phyloP scores from a whole-genome alignment of 2,329 filamentous ascomycete genomes.

The Blastomyces silverae region DNA sequence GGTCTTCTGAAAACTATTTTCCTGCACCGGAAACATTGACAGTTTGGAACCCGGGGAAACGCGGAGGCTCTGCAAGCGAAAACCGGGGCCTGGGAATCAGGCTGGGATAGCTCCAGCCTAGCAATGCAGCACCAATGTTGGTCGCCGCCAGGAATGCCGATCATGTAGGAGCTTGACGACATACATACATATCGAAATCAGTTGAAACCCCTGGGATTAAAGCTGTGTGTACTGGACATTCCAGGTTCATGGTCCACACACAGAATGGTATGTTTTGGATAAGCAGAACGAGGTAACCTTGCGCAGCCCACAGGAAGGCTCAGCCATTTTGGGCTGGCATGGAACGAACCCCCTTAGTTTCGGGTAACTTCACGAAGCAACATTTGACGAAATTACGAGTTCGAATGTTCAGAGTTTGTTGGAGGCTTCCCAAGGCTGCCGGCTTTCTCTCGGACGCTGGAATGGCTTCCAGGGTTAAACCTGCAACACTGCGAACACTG shows the following conservation, averaged over 20 bases:
- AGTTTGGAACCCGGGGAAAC: neutral
- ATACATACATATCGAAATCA: neutral
- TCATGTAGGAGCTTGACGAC: neutral
- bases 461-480: no score
- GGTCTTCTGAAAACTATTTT: neutral
- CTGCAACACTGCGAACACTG: neutral
- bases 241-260: neutral
- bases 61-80: neutral
- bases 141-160: constrained; percentile 1
- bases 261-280: neutral
- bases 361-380: neutral
- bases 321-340: neutral
- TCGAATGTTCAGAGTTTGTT: neutral
- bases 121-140: neutral
- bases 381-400: neutral
- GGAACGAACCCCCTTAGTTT: neutral
- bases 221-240: neutral
- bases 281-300: neutral
- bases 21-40: neutral
- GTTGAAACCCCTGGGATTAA: neutral
- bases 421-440: neutral
- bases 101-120: constrained; percentile 5
- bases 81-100: neutral
- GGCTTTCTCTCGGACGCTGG: neutral
- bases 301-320: no score